Evolutionary conservation across 805 yeast species (phyloP).

Genomic region (Helenozyma rhizophorensis): DNA sequence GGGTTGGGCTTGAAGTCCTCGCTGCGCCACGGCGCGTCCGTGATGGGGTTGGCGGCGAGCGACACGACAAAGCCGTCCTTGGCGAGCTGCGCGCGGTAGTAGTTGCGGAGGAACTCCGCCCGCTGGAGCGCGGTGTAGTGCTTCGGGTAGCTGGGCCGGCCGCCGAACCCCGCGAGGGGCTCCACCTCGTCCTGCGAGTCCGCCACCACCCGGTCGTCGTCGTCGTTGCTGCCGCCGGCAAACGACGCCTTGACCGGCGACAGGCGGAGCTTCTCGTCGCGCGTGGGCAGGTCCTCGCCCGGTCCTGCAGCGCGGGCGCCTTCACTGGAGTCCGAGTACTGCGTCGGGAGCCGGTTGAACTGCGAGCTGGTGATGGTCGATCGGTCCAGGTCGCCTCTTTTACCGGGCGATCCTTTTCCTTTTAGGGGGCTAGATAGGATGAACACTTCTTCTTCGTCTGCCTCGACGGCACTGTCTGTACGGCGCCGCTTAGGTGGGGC

Average conservation of each 20-base stretch:
- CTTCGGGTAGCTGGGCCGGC: conserved; percentile 5
- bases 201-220: conserved; percentile 6
- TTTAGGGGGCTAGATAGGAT: conserved; percentile 15
- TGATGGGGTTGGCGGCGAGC: conserved; percentile 31
- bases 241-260: conserved; percentile 1
- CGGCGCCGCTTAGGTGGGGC: conserved; percentile 4
- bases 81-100: conserved; percentile 19
- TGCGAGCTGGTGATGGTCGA: conserved; percentile 14
- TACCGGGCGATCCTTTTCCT: conserved; percentile 1
- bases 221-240: not conserved
- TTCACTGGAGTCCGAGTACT: conserved; percentile 13
- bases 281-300: not conserved
- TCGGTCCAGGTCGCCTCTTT: no score
- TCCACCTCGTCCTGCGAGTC: conserved; percentile 19
- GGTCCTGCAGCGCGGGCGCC: no score
- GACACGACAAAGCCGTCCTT: conserved; percentile 20
- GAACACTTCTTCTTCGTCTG: conserved; percentile 1
- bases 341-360: conserved; percentile 18
- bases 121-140: conserved; percentile 31
- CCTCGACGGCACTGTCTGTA: not conserved
- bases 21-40: conserved; percentile 31
- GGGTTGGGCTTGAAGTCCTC: conserved; percentile 34
- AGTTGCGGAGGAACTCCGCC: conserved; percentile 24
- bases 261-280: not conserved
- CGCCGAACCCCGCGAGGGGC: conserved; percentile 7